Conservation (phyloP, 1,139 yeast genomes). For the Hemisphaericaspora xylanilytica region DNA sequence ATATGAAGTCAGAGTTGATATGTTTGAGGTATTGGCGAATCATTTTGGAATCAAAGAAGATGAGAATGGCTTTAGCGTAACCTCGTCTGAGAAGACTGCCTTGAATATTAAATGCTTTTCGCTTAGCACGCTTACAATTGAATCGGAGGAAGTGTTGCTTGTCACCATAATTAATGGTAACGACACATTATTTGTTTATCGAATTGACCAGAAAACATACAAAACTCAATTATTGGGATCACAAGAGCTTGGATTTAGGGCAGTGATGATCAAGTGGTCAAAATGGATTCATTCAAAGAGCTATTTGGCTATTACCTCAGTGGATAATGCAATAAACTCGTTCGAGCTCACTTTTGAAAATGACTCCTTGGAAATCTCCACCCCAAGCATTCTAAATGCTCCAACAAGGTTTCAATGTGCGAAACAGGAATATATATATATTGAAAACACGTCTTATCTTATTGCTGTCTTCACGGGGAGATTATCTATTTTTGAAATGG, state of each 20-base stretch:
- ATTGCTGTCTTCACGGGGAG: slow-evolving; percentile 11
- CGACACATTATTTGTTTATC: slow-evolving; percentile 20
- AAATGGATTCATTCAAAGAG: slow-evolving; percentile 17
- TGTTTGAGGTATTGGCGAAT: slow-evolving; percentile 27
- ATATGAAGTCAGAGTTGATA: slow-evolving; percentile 25
- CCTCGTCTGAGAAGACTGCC: slow-evolving; percentile 19
- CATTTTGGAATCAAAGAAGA: slow-evolving; percentile 18
- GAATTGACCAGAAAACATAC: slow-evolving; percentile 16
- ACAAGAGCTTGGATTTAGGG: slow-evolving; percentile 6
- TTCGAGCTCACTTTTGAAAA: slow-evolving; percentile 8
- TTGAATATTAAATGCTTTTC: slow-evolving; percentile 31
- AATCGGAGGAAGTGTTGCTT: slow-evolving; percentile 1
- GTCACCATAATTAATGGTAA: slow-evolving; percentile 14
- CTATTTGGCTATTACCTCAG: slow-evolving; percentile 15
- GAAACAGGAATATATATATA: slow-evolving; percentile 6
- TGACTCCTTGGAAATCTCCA: neutral
- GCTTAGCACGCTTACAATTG: slow-evolving; percentile 18
- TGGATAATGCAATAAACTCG: slow-evolving; percentile 21
- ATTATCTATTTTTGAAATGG: slow-evolving; percentile 9
- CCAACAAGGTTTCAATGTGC: slow-evolving; percentile 9
- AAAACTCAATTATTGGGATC: slow-evolving; percentile 5
- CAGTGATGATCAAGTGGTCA: slow-evolving; percentile 25
- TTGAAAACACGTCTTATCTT: slow-evolving; percentile 2
- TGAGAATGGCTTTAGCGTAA: slow-evolving; percentile 18
- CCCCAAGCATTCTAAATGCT: neutral